Evolutionary conservation across 2,329 filamentous ascomycete genomes (phyloP).

Genomic region (Gyromitra esculenta): DNA sequence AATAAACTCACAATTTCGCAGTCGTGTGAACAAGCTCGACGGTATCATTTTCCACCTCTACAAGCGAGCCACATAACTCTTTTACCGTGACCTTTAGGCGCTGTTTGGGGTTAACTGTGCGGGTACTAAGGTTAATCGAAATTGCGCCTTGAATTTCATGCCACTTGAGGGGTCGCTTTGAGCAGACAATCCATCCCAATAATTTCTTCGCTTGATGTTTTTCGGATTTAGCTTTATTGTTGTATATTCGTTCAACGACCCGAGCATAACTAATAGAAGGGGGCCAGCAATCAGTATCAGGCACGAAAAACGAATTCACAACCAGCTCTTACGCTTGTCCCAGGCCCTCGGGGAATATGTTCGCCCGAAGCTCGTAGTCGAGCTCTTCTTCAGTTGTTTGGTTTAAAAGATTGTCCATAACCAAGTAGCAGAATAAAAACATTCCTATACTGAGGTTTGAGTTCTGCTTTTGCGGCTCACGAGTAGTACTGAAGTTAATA

Average conservation of each 20-base stretch:
- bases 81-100: constrained; percentile 58
- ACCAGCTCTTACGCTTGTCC: constrained; percentile 54
- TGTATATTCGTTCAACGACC: constrained; percentile 57
- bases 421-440: constrained; percentile 59
- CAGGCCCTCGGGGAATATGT: constrained; percentile 50
- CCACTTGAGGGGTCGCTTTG: constrained; percentile 61
- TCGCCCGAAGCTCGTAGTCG: constrained; percentile 52
- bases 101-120: constrained; percentile 58
- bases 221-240: constrained; percentile 42
- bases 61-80: constrained; percentile 61
- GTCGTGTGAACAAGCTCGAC: constrained; percentile 62
- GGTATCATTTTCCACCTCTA: constrained; percentile 59
- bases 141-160: constrained; percentile 62
- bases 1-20: constrained; percentile 59
- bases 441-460: constrained; percentile 55
- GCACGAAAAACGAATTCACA: not conserved
- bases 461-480: not conserved
- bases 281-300: not conserved
- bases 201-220: constrained; percentile 59
- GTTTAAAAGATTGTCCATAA: constrained; percentile 58
- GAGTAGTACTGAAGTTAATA: not conserved
- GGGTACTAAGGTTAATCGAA: constrained; percentile 58
- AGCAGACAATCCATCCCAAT: constrained; percentile 62
- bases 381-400: constrained; percentile 55
- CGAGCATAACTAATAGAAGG: constrained; percentile 57